Conservation (phyloP, 2,329 filamentous ascomycete species). For the Tolypocladium amazonense region DNA sequence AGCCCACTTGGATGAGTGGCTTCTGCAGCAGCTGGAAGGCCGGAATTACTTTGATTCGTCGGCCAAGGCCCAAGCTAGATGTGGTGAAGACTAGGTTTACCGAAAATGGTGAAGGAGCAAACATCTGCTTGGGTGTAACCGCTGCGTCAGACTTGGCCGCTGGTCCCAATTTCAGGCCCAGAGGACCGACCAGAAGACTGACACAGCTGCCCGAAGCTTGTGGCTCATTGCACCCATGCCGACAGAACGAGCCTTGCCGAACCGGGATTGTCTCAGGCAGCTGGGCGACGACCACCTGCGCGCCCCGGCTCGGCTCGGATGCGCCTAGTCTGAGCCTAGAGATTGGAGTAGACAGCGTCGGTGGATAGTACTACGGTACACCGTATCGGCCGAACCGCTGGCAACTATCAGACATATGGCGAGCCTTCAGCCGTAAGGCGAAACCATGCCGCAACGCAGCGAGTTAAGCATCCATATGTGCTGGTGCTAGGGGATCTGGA, state of each 20-base stretch:
- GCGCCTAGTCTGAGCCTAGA: not conserved
- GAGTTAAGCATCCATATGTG: not conserved
- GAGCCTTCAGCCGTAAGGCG: not conserved
- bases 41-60: not conserved
- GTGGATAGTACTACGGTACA: not conserved
- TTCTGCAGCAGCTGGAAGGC: not conserved
- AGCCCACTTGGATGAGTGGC: slow-evolving; percentile 11
- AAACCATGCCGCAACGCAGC: not conserved
- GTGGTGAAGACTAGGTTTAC: not conserved
- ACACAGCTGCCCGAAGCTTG: not conserved
- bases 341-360: not conserved
- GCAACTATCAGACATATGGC: not conserved
- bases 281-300: not conserved
- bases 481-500: not conserved
- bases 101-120: not conserved
- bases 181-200: not conserved
- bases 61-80: not conserved
- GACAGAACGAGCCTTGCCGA: not conserved
- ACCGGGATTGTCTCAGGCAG: not conserved
- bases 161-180: not conserved
- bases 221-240: not conserved
- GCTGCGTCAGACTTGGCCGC: not conserved
- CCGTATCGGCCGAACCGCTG: not conserved
- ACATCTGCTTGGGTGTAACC: not conserved
- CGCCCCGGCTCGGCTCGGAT: not conserved